Evolutionary conservation across 768 basidiomycete genomes (phyloP).

Genomic region (Russula sp.): DNA sequence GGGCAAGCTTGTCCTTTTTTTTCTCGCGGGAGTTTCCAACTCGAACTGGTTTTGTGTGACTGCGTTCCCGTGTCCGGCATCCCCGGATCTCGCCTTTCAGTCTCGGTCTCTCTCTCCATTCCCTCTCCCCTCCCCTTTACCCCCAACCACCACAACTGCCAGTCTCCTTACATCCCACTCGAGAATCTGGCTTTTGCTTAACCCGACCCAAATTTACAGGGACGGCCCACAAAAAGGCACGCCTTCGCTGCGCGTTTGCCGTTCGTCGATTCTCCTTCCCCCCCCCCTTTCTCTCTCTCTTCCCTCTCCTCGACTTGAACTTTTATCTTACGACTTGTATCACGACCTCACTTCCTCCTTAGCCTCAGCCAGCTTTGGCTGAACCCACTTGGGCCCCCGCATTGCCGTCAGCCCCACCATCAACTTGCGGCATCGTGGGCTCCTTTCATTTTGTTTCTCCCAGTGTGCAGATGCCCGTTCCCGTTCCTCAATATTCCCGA

Average conservation of each 20-base stretch:
- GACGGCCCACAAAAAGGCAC: conserved; percentile 59
- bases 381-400: conserved; percentile 34
- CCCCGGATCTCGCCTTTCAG: conserved; percentile 22
- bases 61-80: conserved; percentile 19
- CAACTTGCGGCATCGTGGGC: conserved; percentile 17
- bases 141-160: conserved; percentile 25
- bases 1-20: conserved; percentile 4
- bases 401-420: conserved; percentile 28
- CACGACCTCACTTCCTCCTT: conserved; percentile 51
- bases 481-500: conserved; percentile 58
- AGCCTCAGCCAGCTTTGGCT: conserved; percentile 30
- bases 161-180: conserved; percentile 6
- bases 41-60: conserved; percentile 2
- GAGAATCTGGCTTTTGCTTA: conserved; percentile 13
- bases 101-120: conserved; percentile 6
- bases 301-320: conserved; percentile 25
- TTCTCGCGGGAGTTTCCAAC: conserved; percentile 14
- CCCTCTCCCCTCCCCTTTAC: conserved; percentile 24
- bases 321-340: conserved; percentile 55
- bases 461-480: conserved; percentile 76
- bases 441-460: conserved; percentile 28
- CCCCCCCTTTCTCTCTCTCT: conserved; percentile 26
- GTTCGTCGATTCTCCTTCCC: conserved; percentile 27
- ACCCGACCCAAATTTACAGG: conserved; percentile 12
- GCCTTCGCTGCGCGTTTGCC: conserved; percentile 93